Evolutionary conservation across 2,329 filamentous ascomycete genomes (phyloP), one percentile per base, ranked within the genome.

Genomic region (Fusarium sp.): DNA sequence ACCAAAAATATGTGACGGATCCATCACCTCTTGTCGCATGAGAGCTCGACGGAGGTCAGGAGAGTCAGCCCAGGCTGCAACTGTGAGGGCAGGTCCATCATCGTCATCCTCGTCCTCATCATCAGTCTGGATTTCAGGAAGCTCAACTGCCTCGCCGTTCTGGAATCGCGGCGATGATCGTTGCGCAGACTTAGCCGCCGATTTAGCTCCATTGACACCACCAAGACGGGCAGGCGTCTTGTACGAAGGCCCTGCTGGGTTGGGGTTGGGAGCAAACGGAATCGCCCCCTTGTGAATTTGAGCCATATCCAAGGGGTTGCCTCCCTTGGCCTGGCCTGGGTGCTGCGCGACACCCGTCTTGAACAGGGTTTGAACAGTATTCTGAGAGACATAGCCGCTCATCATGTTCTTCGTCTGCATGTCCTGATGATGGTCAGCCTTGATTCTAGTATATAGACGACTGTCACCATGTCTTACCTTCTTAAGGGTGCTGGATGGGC

Each of bases 121-220:
- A 80, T 99, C 97, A 2, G 96, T 98, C 73, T 95, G 91, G 76
- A 99, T 98, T 76, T 99, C 96, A 0, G 96, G 96, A 4, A 99
- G 90, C 75, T 96, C 93, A 78, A 99, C 98, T 61, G 89, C 90
- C 68, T 99, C 96, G 70, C 95, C 94, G 76, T 94, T 96, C 70
- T 93, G 93, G 84, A 97, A 97, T 62, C 94, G 91, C 1, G 95
- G 95, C 2, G 95, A 97, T 34, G 93, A 92, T 74, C 90, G 89
- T 20, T 89, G 83, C 3, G 83, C 86, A n/a, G 88, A 87, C 77
- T 93, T 93, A 67, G 86, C 86, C 4, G 85, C 85, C 2, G 91
- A 90, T 78, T 92, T 92, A 54, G 82, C 82, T 42, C 80, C 81
- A 16, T 72, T 76, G 20, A 79, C 71, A 52, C 81, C 82, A 29